A percentile compares a stretch with the other conserved stretches of the same genome.
phyloP scores from a whole-genome alignment of 495 filamentous ascomycete species.

The Tuber microsphaerosporum region DNA sequence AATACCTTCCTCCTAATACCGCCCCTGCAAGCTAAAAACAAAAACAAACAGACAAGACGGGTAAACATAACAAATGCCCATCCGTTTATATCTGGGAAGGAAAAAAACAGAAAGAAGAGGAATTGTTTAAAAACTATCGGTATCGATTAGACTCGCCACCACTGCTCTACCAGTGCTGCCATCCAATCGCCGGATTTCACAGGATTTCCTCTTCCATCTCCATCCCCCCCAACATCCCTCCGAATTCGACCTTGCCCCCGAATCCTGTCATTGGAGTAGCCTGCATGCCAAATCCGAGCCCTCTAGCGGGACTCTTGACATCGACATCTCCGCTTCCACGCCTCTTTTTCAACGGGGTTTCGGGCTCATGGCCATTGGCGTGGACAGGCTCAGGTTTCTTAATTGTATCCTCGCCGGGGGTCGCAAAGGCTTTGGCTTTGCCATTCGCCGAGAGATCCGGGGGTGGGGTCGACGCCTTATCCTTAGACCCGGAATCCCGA shows the following conservation, averaged over 20 bases:
- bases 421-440: slow-evolving; percentile 11
- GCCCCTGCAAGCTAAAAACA: slow-evolving; percentile 23
- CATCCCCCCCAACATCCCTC: slow-evolving; percentile 31
- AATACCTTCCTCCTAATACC: slow-evolving; percentile 11
- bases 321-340: slow-evolving; percentile 36
- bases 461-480: slow-evolving; percentile 27
- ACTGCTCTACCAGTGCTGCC: slow-evolving; percentile 34
- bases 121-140: background rate
- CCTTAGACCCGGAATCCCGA: slow-evolving; percentile 26
- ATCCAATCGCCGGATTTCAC: slow-evolving; percentile 31
- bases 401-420: slow-evolving; percentile 10
- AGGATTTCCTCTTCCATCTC: slow-evolving; percentile 37
- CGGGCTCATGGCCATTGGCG: slow-evolving; percentile 26
- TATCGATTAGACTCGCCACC: slow-evolving; percentile 12
- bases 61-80: background rate
- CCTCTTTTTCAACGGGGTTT: slow-evolving; percentile 38
- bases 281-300: slow-evolving; percentile 27
- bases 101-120: slow-evolving; percentile 9
- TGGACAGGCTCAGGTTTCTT: slow-evolving; percentile 8
- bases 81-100: slow-evolving; percentile 3
- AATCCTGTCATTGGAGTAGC: slow-evolving; percentile 31
- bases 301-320: slow-evolving; percentile 35
- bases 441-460: slow-evolving; percentile 14
- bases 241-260: slow-evolving; percentile 34
- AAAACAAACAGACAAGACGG: slow-evolving; percentile 14